Percentiles rank a stretch among this genome's conserved stretches.
phyloP scores from a whole-genome alignment of 2,329 filamentous ascomycete species.

The Aspergillus neoniger region DNA sequence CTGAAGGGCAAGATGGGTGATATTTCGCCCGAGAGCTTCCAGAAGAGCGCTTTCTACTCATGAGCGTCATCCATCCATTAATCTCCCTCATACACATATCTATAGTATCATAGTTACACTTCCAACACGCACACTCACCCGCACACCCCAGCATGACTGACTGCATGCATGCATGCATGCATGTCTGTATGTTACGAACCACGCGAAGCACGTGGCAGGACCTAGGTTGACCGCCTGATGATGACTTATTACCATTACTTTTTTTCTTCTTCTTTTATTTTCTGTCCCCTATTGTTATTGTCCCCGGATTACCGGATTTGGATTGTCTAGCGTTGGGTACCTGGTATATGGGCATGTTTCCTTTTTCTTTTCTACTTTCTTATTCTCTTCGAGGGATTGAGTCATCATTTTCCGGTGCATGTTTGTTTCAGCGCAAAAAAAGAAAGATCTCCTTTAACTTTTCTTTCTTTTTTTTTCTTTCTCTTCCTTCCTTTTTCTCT shows the following conservation, averaged over 20 bases:
- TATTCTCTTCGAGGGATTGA: neutral
- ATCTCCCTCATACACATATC: neutral
- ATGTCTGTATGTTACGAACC: neutral
- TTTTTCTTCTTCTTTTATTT: neutral
- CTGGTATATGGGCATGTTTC: constrained; percentile 2
- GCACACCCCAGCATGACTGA: neutral
- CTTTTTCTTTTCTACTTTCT: neutral
- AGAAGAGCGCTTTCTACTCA: constrained; percentile 69
- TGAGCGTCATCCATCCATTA: constrained; percentile 34
- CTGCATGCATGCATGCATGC: neutral
- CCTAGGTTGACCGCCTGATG: constrained; percentile 4
- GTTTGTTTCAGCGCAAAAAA: constrained; percentile 5
- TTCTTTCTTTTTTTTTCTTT: neutral
- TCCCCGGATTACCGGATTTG: neutral
- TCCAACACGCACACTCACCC: neutral
- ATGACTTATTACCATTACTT: neutral
- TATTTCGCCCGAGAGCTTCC: constrained; percentile 68
- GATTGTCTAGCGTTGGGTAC: constrained; percentile 7
- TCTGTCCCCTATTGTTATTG: neutral
- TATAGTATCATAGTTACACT: neutral
- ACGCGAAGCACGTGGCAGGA: neutral
- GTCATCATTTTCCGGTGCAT: constrained; percentile 1
- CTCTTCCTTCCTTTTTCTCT: neutral
- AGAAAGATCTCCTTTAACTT: neutral
- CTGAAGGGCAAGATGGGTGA: constrained; percentile 63